Evolutionary conservation across 164 flowering plant species (phyloP).

Genomic region (Magnolia changhungtana): DNA sequence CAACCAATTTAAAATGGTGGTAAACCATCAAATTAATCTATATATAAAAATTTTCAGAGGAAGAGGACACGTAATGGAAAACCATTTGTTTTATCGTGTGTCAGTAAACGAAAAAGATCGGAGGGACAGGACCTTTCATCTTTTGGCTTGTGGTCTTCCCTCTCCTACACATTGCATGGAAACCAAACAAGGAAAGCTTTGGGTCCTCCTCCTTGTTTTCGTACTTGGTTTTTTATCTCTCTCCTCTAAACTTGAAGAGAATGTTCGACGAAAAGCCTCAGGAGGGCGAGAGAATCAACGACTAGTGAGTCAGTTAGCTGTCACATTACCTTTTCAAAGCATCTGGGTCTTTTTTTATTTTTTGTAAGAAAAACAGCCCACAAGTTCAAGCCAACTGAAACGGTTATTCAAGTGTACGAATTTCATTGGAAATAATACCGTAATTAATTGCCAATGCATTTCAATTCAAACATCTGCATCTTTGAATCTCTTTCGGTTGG

Average conservation of each 20-base stretch:
- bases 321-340: not conserved
- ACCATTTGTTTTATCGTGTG: not conserved
- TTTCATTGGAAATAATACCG: not conserved
- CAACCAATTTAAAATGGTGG: too few species aligned
- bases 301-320: not conserved
- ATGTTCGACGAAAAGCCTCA: not conserved
- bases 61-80: not conserved
- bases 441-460: not conserved
- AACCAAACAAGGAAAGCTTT: not conserved
- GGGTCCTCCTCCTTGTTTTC: not conserved
- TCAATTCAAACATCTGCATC: not conserved
- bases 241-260: not conserved
- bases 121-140: not conserved
- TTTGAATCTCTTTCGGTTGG: not conserved
- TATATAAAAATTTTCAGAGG: not conserved
- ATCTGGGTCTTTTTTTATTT: not conserved
- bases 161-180: not conserved
- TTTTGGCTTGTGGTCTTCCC: not conserved
- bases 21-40: too few species aligned
- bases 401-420: not conserved
- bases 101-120: not conserved
- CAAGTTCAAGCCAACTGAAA: not conserved
- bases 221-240: not conserved
- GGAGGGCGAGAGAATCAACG: not conserved
- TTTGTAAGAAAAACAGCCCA: not conserved